Evolutionary conservation across 1,284 basidiomycete species (phyloP).

Genomic region (Somion occarium): DNA sequence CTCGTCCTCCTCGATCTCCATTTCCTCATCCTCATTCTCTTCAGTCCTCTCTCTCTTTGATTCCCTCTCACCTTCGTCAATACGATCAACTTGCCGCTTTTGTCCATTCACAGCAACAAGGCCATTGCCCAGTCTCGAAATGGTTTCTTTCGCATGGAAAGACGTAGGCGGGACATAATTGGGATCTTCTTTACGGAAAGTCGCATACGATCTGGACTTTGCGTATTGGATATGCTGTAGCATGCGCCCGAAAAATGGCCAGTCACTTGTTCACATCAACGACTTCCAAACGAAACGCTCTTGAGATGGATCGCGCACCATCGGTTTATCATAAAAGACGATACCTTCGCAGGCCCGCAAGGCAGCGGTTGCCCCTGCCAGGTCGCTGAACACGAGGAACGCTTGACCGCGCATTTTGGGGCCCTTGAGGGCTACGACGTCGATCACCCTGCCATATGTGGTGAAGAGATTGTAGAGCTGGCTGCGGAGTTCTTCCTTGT

Average conservation of each 20-base stretch:
- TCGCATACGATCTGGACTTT: slow-evolving; percentile 81
- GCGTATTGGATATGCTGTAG: slow-evolving; percentile 83
- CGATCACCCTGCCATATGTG: slow-evolving; percentile 90
- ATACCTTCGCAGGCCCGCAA: slow-evolving; percentile 89
- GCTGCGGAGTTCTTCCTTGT: slow-evolving; percentile 84
- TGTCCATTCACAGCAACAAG: slow-evolving; percentile 32
- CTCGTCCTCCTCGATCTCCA: slow-evolving; percentile 83
- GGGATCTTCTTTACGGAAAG: slow-evolving; percentile 68
- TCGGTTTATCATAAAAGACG: slow-evolving; percentile 87
- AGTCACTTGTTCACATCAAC: slow-evolving; percentile 28
- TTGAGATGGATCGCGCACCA: slow-evolving; percentile 54
- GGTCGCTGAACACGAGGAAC: slow-evolving; percentile 92
- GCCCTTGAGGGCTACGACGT: slow-evolving; percentile 90
- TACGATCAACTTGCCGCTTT: slow-evolving; percentile 64
- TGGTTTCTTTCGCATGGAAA: slow-evolving; percentile 40
- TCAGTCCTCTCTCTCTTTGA: slow-evolving; percentile 68
- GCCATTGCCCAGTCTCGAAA: slow-evolving; percentile 14
- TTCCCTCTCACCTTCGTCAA: slow-evolving; percentile 47
- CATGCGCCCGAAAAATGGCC: slow-evolving; percentile 11
- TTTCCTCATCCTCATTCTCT: slow-evolving; percentile 70
- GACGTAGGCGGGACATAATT: slow-evolving; percentile 66
- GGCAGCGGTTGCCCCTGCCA: slow-evolving; percentile 85
- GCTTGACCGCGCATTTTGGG: slow-evolving; percentile 92
- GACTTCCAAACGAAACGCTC: slow-evolving; percentile 21
- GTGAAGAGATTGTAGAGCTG: slow-evolving; percentile 91